Base-by-base conservation (phyloP, 306 rosid genomes). In the Dicorynia guianensis region DNA sequence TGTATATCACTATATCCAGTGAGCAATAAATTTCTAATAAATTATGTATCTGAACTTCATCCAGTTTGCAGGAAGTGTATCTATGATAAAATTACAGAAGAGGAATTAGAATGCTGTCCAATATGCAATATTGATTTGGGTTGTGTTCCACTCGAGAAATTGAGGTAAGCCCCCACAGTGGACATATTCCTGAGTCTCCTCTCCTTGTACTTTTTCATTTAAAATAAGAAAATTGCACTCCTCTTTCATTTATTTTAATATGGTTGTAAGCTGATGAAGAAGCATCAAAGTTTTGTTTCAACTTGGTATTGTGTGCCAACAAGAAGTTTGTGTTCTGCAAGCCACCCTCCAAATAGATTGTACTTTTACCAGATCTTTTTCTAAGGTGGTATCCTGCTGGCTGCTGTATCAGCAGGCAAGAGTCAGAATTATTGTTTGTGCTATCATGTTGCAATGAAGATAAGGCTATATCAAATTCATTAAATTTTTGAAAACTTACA, bases 31-130 rank as follows among this genome's bases (percentile, higher is more conserved):
- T 53, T 55, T 74, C 48, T 78, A 46, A 83, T 56, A 12, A 52
- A 56, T 15, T 69, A 47, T 14, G 52, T 55, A 10, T 65, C 50
- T 44, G 36, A 25, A 80, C 40, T 75, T 79, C 67, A 19, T 79
- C 58, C 85, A 94, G 98, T 94, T 83, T 94, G 97, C 96, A 92
- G 93, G 90, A 89, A 86, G 79, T 94, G 98, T 79, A 90, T 94
- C 49, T 74, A 81, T 68, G 80, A 72, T 18, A 87, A 87, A 87
- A 78, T 94, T 35, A 63, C 82, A 0, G 89, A 92, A 0, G 92
- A 90, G 54, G 96, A 84, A 55, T 35, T 87, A 39, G 93, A 83
- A 72, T 40, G 61, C 42, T 94, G 98, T 66, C 98, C 98, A 14
- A 74, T 86, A 54, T 94, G 98, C 77, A 64, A 87, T 25, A 71